Evolutionary conservation across 495 filamentous ascomycete genomes (phyloP).

Genomic region (Rostrohypoxylon terebratum): DNA sequence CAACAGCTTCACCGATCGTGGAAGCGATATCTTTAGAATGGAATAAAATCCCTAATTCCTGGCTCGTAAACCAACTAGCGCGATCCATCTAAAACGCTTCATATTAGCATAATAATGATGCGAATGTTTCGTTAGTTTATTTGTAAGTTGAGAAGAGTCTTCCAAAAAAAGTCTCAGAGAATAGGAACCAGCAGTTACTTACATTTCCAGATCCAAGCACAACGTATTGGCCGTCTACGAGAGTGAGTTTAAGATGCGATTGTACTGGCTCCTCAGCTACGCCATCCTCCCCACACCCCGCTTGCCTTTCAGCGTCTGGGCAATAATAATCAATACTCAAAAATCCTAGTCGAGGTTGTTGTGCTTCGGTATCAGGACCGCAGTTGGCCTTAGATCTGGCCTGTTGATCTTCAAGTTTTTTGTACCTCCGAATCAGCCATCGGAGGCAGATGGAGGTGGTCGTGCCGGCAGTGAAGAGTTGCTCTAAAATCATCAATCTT

Average conservation of each 20-base stretch:
- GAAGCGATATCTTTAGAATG: conserved; percentile 60
- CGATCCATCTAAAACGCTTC: conserved; percentile 65
- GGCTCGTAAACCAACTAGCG: conserved; percentile 80
- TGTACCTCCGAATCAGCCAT: conserved; percentile 63
- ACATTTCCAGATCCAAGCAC: conserved; percentile 78
- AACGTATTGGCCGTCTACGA: conserved; percentile 69
- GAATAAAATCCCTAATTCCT: conserved; percentile 79
- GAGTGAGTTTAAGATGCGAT: conserved; percentile 75
- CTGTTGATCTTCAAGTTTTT: conserved; percentile 38
- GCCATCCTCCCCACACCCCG: not conserved
- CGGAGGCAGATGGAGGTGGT: conserved; percentile 69
- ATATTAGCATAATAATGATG: conserved; percentile 12
- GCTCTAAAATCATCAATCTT: conserved; percentile 78
- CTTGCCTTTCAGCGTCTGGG: conserved; percentile 26
- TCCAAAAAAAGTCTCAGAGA: not conserved
- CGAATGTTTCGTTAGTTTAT: not conserved
- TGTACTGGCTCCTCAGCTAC: conserved; percentile 66
- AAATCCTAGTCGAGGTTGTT: conserved; percentile 46
- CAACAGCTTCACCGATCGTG: conserved; percentile 56
- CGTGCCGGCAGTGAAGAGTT: conserved; percentile 75
- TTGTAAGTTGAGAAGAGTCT: not conserved
- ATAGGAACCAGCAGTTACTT: conserved; percentile 12
- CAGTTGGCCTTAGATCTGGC: not conserved
- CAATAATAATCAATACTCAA: conserved; percentile 65
- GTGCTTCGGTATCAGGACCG: conserved; percentile 48